These are phyloP conservation scores for Candida sp. DNA, from an alignment of 1,139 yeast species.

Conservation along the genomic window DNA sequence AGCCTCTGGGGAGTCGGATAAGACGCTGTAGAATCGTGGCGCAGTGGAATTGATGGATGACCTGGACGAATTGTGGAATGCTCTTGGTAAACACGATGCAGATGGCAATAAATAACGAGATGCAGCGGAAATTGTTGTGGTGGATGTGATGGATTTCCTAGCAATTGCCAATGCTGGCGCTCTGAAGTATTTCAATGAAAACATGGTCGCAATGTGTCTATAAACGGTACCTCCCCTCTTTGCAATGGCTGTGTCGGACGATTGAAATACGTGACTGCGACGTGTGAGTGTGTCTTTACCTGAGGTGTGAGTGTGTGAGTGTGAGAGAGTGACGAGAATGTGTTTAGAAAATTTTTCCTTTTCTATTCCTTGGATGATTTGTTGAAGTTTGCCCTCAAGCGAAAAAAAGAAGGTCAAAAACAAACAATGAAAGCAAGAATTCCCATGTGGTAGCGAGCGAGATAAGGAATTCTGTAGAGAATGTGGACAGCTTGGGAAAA, in stretches of 20 bases:
- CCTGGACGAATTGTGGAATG: constrained; percentile 5
- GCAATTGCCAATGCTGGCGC: constrained; percentile 7
- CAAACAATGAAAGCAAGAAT: not conserved
- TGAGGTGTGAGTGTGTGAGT: not conserved
- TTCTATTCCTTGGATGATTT: not conserved
- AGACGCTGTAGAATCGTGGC: constrained; percentile 30
- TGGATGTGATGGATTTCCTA: constrained; percentile 1
- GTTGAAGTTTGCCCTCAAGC: not conserved
- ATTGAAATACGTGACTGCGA: too few species aligned
- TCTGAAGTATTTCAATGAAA: constrained; percentile 12
- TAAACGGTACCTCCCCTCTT: not conserved
- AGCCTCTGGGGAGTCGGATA: constrained; percentile 45
- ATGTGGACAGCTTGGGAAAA: too few species aligned
- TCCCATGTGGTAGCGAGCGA: not conserved
- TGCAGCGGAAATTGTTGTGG: not conserved
- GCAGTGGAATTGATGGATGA: not conserved
- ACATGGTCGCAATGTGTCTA: constrained; percentile 1
- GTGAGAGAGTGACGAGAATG: not conserved
- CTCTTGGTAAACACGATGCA: constrained; percentile 2
- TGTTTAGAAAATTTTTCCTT: not conserved
- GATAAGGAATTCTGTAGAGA: not conserved
- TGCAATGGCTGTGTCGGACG: not conserved
- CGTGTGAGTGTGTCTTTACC: too few species aligned
- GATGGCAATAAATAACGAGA: constrained; percentile 5
- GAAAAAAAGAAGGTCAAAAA: not conserved